Conservation (phyloP, 2,329 filamentous ascomycete genomes). For the Verticillium isaacii region DNA sequence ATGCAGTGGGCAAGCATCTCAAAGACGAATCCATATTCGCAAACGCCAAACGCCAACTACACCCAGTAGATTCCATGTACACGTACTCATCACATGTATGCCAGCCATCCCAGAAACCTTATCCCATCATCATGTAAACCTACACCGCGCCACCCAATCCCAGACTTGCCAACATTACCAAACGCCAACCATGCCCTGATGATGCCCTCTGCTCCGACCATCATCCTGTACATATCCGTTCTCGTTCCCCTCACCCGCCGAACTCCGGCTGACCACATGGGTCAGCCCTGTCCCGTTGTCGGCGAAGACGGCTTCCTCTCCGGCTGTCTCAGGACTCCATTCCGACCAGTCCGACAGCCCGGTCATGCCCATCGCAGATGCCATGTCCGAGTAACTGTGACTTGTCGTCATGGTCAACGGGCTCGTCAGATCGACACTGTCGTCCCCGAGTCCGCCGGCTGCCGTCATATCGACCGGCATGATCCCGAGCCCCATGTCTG, state of each 20-base stretch:
- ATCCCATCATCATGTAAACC: not conserved
- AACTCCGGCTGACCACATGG: not conserved
- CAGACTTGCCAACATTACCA: slow-evolving; percentile 3
- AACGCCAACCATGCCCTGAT: slow-evolving; percentile 11
- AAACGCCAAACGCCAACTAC: not conserved
- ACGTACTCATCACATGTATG: not conserved
- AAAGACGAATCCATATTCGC: not conserved
- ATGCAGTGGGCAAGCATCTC: too few species aligned
- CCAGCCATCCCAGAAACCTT: not conserved
- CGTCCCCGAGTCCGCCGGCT: not conserved
- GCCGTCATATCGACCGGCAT: slow-evolving; percentile 9
- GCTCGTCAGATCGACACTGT: slow-evolving; percentile 10
- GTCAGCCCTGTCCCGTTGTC: slow-evolving; percentile 4
- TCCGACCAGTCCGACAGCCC: slow-evolving; percentile 5
- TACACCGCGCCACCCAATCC: not conserved
- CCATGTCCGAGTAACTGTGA: slow-evolving; percentile 5
- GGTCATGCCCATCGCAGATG: slow-evolving; percentile 7
- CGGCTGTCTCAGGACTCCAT: slow-evolving; percentile 10
- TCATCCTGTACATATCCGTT: slow-evolving; percentile 1
- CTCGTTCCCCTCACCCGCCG: slow-evolving; percentile 1
- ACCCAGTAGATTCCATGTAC: not conserved
- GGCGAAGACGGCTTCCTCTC: slow-evolving; percentile 3
- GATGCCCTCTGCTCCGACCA: slow-evolving; percentile 4
- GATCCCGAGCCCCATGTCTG: slow-evolving; percentile 5
- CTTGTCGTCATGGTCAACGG: slow-evolving; percentile 9